Evolutionary conservation across 805 yeast species (phyloP).

Genomic region (Cyberlindnera subsufficiens): DNA sequence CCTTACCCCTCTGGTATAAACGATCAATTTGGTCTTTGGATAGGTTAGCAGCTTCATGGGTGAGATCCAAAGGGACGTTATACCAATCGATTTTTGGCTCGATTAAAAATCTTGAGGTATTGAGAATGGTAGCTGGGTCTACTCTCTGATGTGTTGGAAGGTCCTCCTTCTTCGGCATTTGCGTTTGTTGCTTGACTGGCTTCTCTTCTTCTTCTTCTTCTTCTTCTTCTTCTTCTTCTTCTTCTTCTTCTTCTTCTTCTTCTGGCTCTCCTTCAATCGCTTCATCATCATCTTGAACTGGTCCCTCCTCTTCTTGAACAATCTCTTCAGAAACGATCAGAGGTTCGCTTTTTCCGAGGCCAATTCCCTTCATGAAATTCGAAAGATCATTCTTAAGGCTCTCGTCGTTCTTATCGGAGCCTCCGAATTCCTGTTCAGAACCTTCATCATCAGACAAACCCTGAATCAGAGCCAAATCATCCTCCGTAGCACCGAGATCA

Average conservation of each 20-base stretch:
- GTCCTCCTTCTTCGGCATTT: constrained; percentile 17
- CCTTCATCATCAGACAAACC: constrained; percentile 46
- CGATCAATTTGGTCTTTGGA: constrained; percentile 51
- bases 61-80: constrained; percentile 41
- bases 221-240: constrained; percentile 32
- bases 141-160: constrained; percentile 24
- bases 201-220: constrained; percentile 29
- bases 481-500: constrained; percentile 82
- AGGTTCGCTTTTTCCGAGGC: constrained; percentile 41
- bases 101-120: constrained; percentile 48
- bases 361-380: constrained; percentile 61
- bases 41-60: constrained; percentile 20
- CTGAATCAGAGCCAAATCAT: constrained; percentile 61
- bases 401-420: constrained; percentile 27
- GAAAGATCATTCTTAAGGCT: constrained; percentile 48
- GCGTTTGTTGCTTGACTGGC: constrained; percentile 21
- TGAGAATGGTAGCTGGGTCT: constrained; percentile 37
- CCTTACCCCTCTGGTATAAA: constrained; percentile 61
- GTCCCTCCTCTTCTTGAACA: constrained; percentile 30
- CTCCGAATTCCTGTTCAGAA: constrained; percentile 32
- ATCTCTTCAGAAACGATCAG: constrained; percentile 32
- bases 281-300: constrained; percentile 26
- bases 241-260: constrained; percentile 33
- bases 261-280: constrained; percentile 29
- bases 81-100: constrained; percentile 76